Conservation (phyloP, 148 eudicot species). For the Vaccinium myrtillus region DNA sequence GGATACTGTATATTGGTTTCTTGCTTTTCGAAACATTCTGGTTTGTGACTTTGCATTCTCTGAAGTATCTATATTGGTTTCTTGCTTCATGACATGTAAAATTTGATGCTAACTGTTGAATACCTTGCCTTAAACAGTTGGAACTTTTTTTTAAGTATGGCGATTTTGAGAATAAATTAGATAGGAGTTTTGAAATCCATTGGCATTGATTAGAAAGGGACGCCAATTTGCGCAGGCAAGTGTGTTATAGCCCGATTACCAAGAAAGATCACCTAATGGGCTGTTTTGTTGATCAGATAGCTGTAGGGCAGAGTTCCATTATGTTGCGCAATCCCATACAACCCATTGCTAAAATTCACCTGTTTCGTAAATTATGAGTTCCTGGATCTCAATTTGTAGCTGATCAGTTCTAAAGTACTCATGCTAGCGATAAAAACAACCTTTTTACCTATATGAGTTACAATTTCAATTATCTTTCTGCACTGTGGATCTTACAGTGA, state of each 20-base stretch:
- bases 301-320: not conserved
- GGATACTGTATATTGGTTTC: too few species aligned
- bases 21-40: too few species aligned
- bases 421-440: not conserved
- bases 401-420: not conserved
- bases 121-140: constrained; percentile 45
- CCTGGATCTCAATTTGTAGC: not conserved
- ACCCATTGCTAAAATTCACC: not conserved
- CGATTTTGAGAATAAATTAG: too few species aligned
- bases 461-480: not conserved
- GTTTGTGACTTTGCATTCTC: constrained; percentile 4
- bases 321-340: not conserved
- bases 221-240: constrained; percentile 8
- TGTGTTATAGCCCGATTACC: not conserved
- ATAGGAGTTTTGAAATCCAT: not conserved
- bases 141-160: too few species aligned
- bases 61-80: not conserved
- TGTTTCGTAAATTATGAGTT: not conserved
- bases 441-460: not conserved
- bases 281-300: constrained; percentile 3
- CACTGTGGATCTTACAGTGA: not conserved
- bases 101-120: constrained; percentile 13
- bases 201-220: not conserved
- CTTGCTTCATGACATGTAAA: not conserved
- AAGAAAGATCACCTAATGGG: constrained; percentile 5